These are phyloP conservation scores for Yarrowia sp. DNA, from an alignment of 805 yeast genomes.

Conservation along the genomic window DNA sequence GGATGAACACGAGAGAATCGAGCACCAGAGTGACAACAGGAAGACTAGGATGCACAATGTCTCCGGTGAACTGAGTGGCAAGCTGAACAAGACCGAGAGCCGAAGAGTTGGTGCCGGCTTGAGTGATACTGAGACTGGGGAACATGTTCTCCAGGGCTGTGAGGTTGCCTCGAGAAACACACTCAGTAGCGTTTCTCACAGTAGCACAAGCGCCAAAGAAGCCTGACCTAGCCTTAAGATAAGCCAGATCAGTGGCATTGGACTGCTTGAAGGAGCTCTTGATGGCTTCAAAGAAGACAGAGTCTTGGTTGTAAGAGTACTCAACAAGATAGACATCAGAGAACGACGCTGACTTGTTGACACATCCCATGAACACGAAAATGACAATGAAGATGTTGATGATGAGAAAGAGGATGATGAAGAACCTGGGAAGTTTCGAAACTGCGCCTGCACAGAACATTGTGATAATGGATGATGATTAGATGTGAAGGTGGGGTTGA, in stretches of 20 bases:
- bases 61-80: slow-evolving; percentile 28
- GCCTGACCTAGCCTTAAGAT: slow-evolving; percentile 7
- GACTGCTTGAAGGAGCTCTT: slow-evolving; percentile 7
- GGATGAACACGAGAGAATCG: slow-evolving; percentile 2
- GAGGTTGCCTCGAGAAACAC: slow-evolving; percentile 19
- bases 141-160: slow-evolving; percentile 15
- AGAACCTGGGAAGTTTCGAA: slow-evolving; percentile 22
- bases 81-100: slow-evolving; percentile 26
- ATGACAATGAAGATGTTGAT: slow-evolving; percentile 23
- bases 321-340: slow-evolving; percentile 16
- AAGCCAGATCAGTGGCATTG: slow-evolving; percentile 1
- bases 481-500: neutral
- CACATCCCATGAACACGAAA: slow-evolving; percentile 23
- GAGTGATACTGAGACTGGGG: slow-evolving; percentile 18
- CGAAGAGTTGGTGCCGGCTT: neutral
- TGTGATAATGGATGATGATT: neutral
- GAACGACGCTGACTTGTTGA: slow-evolving; percentile 9
- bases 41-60: slow-evolving; percentile 18
- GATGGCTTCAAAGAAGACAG: slow-evolving; percentile 21
- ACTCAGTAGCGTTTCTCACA: slow-evolving; percentile 2
- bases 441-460: slow-evolving; percentile 23
- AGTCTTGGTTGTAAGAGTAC: slow-evolving; percentile 30
- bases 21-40: slow-evolving; percentile 14
- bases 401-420: slow-evolving; percentile 11
- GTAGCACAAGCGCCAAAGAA: slow-evolving; percentile 15